Evolutionary conservation across 768 basidiomycete species (phyloP), one percentile per base, ranked within the genome.

Genomic region (Artomyces pyxidatus): DNA sequence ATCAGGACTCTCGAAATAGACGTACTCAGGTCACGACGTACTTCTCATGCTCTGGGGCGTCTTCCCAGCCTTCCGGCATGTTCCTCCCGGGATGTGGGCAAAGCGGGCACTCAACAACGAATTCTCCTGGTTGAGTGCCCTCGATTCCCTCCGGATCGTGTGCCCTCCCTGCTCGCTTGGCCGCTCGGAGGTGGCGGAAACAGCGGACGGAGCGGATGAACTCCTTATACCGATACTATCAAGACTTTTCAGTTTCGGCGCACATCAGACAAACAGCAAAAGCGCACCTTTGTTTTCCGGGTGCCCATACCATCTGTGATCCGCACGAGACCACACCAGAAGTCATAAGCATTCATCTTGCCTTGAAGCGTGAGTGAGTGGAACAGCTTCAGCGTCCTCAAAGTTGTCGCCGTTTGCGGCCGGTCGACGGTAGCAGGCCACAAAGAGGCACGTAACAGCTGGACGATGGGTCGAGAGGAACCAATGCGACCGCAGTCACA

Each of bases 1-100:
- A n/a, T n/a, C n/a, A n/a, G n/a, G n/a, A n/a, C n/a, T n/a, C n/a
- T n/a, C n/a, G n/a, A n/a, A n/a, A n/a, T n/a, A n/a, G n/a, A n/a
- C n/a, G n/a, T n/a, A n/a, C n/a, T n/a, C n/a, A n/a, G n/a, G n/a
- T n/a, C n/a, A n/a, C n/a, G n/a, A 32, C 56, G 6, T 50, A 60
- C 62, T 30, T 46, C 17, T 49, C 42, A 6, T 50, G 40, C 6
- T 25, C 37, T 0, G 59, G 50, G 2, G 42, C 47, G 10, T 38
- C n/a, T 11, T 59, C 27, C 58, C 56, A 62, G 14, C 48, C 54
- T 10, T 37, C 21, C 3, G 58, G 58, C 2, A 60, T 35, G 49
- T 61, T 64, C 7, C 29, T 17, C 5, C 45, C 49, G 4, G 59
- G 59, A 9, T 53, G 48, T n/a, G 63, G 61, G 32, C 63, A 64